phyloP scores from a whole-genome alignment of 352 stramenopile genomes.

The Pythium grandisporangium region DNA sequence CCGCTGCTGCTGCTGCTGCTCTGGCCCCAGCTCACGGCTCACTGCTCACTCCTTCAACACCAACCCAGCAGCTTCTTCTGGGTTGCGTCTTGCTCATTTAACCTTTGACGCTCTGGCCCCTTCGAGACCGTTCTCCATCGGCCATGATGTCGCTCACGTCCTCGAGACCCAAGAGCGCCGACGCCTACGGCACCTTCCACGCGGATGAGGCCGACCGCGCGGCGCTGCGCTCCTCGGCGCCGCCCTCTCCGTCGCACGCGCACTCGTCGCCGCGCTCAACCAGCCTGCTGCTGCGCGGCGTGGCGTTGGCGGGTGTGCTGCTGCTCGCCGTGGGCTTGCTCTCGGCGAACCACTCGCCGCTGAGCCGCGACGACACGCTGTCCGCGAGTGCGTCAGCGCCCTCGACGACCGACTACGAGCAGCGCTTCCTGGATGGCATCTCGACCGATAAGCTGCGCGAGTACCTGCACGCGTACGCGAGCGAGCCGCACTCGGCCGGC shows the following conservation, averaged over 20 bases:
- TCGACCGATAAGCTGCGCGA: constrained; percentile 18
- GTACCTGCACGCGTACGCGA: constrained; percentile 41
- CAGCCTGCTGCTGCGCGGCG: constrained; percentile 8
- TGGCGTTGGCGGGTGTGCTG: constrained; percentile 20
- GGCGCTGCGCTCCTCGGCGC: too few relatives aligned
- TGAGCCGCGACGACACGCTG: neutral
- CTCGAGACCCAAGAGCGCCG: constrained; percentile 2
- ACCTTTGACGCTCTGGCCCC: too few relatives aligned
- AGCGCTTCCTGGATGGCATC: constrained; percentile 21
- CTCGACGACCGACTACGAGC: constrained; percentile 5
- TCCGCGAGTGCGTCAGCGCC: neutral
- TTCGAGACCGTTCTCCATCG: too few relatives aligned
- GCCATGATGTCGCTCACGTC: too few relatives aligned
- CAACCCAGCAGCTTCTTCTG: too few relatives aligned
- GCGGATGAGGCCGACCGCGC: constrained; percentile 3
- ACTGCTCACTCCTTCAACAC: too few relatives aligned
- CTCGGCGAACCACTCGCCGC: neutral
- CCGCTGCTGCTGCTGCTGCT: too few relatives aligned
- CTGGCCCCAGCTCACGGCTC: too few relatives aligned
- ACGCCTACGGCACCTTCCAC: constrained; percentile 45
- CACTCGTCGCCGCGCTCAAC: neutral
- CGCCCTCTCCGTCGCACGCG: neutral
- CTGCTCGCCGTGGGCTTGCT: constrained; percentile 19
- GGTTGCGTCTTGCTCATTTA: too few relatives aligned
- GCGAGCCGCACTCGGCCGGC: constrained; percentile 29